Base-by-base conservation (phyloP, 768 basidiomycete genomes). In the Leccinum pellstonianum region DNA sequence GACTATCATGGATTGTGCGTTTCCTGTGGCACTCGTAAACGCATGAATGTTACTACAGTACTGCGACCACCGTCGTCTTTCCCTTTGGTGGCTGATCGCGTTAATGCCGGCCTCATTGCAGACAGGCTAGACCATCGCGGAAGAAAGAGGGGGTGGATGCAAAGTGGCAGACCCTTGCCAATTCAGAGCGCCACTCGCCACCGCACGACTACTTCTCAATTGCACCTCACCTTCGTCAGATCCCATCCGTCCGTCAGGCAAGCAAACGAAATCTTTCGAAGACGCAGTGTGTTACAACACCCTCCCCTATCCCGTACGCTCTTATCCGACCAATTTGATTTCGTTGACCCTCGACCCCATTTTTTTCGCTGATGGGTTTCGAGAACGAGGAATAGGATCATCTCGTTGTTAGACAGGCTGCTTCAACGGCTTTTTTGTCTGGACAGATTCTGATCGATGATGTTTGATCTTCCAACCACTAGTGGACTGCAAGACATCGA, bases 401-500 rank as follows among this genome's bases (percentile, higher is more conserved):
- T 38, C 77, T 77, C 2, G 66, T 73, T 27, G 70, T 72, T 67
- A 82, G 82, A 43, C 82, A 84, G 68, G 80, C 80, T 56, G 19
- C 4, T 84, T 82, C 58, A 72, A 81, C 11, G 11, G 10, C 17
- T 46, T 12, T 12, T 12, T 46, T 81, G 14, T 76, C 71, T 19
- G 85, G 87, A 81, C 83, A 75, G 82, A 83, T 75, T 80, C 79
- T 68, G 83, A 66, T 65, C 77, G 31, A 79, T 76, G 11, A 71
- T 73, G 9, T 72, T 77, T 52, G 73, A 79, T 55, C 70, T 79
- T 49, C 80, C 81, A 14, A 74, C 86, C 66, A 85, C 84, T 47
- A 79, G 86, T 69, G 85, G 84, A 33, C 70, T 78, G 60, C 83
- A 81, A 65, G 76, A 82, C 62, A 66, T 70, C n/a, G 75, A 75